phyloP scores from a whole-genome alignment of 225 moss, liverwort and hornwort species.

The Sphagnum tenellum region DNA sequence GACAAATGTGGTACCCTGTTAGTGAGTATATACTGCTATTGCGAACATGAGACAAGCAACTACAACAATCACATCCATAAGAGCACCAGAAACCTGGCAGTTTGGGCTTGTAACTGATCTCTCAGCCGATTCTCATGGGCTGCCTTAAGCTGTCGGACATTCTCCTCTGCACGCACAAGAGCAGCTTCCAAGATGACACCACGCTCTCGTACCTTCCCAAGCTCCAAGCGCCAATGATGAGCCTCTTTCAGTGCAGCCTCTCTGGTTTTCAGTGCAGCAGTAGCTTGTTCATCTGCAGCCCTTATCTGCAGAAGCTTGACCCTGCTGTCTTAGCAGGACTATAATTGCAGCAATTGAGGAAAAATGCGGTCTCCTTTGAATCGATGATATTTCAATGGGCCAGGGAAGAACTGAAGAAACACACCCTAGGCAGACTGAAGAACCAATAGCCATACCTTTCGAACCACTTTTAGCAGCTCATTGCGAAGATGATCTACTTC shows the following conservation, averaged over 20 bases:
- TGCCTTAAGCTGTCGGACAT: slow-evolving; percentile 16
- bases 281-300: slow-evolving; percentile 38
- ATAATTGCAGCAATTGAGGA: not conserved
- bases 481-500: slow-evolving; percentile 48
- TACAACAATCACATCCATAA: not conserved
- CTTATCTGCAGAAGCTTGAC: slow-evolving; percentile 27
- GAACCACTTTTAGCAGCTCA: slow-evolving; percentile 41
- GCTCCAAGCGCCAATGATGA: slow-evolving; percentile 61
- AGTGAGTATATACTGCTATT: not conserved
- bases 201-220: slow-evolving; percentile 59
- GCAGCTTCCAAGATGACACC: slow-evolving; percentile 65
- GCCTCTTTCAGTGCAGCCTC: slow-evolving; percentile 65
- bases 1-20: not conserved
- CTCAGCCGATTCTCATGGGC: slow-evolving; percentile 11
- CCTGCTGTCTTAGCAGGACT: not conserved
- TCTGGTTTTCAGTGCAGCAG: slow-evolving; percentile 41
- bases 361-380: too few relatives aligned
- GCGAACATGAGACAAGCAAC: not conserved
- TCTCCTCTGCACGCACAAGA: slow-evolving; percentile 53
- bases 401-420: not conserved
- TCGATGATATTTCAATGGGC: too few relatives aligned
- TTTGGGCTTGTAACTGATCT: slow-evolving; percentile 1
- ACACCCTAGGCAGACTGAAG: not conserved
- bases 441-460: slow-evolving; percentile 31
- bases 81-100: slow-evolving; percentile 5